phyloP scores from a whole-genome alignment of 257 asterid species.

The Solanum chiquidenum region DNA sequence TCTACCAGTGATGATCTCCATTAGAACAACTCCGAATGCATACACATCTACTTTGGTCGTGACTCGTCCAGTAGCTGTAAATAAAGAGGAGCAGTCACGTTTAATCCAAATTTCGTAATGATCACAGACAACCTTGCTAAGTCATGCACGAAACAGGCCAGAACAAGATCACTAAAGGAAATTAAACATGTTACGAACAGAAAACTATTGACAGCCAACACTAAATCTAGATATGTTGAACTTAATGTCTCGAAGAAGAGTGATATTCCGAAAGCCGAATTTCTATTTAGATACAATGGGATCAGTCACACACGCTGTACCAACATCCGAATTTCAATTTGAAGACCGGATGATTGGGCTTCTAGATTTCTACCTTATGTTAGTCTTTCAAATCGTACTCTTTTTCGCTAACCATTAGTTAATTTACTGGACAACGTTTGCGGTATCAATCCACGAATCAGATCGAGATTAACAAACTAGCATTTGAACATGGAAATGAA shows the following conservation, averaged over 20 bases:
- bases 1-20: slow-evolving; percentile 81
- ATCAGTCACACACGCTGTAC: background rate
- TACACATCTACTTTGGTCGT: slow-evolving; percentile 87
- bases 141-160: background rate
- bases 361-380: background rate
- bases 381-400: background rate
- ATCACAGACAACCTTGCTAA: background rate
- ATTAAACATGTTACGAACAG: background rate
- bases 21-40: slow-evolving; percentile 83
- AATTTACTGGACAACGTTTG: background rate
- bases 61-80: slow-evolving; percentile 89
- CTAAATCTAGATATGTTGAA: background rate
- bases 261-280: background rate
- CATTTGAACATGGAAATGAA: background rate
- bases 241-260: background rate
- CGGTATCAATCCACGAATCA: background rate
- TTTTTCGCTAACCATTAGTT: background rate
- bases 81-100: background rate
- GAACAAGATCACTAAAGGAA: background rate
- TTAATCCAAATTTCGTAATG: background rate
- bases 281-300: background rate
- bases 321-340: background rate
- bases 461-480: background rate
- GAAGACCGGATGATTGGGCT: background rate
- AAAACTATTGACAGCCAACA: background rate